Evolutionary conservation across 2,329 filamentous ascomycete species (phyloP), one percentile per base, ranked within the genome.

Genomic region (Aspergillus sp.): DNA sequence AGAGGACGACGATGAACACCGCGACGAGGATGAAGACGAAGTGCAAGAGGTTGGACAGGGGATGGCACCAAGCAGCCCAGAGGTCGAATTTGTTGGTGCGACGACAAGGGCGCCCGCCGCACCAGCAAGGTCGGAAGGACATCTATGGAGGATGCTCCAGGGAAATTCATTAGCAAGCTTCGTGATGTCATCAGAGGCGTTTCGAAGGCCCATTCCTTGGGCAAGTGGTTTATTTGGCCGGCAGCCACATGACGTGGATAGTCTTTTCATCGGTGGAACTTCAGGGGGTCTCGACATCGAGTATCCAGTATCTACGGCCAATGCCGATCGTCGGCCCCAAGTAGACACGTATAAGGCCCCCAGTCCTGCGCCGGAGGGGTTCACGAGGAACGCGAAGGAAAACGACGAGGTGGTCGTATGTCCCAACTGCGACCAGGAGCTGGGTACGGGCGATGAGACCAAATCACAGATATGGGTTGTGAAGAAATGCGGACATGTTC

Each of bases 401-500:
- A 82, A 88, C 13, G 82, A 88, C 13, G 79, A 86, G 33, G 75
- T 86, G 0, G 77, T 91, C 2, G 77, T 95, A 1, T 98, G 93
- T 64, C 88, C 91, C 0, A 88, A 88, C 49, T 98, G 93, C 59
- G 84, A 86, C 15, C 79, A 87, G 49, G 91, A 97, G 68, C 73
- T 98, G 13, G 86, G 88, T 5, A 82, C 85, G 44, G 86, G 90
- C 12, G 82, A 77, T 47, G 74, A 77, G 23, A 64, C 74, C 30
- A 90, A 95, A 68, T 84, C 88, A 62, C 86, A 95, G 60, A 91
- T 97, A 53, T 97, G 90, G 90, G 85, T 93, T 1, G 78, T 93
- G 32, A 95, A 90, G 68, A 79, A 79, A 45, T 98, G 93, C 65
- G 93, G 93, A 54, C 93, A 98, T 72, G 93, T 97, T 78, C 67